Conservation (phyloP, 805 yeast species). For the Schizosaccharomyces lindneri region DNA sequence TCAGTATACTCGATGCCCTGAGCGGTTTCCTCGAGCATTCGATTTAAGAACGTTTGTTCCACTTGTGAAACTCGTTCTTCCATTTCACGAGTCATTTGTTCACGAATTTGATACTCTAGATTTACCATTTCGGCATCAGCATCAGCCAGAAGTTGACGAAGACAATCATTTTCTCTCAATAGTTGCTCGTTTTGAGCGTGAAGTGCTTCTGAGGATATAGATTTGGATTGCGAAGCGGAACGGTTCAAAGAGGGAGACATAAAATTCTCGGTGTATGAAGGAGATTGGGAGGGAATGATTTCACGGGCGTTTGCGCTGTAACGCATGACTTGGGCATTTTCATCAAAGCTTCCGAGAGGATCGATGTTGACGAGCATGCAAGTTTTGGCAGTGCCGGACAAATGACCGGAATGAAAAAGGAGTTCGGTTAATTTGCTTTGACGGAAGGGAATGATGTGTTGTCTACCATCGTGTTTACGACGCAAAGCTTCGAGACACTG, state of each 20-base stretch:
- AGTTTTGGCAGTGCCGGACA: not conserved
- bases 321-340: not conserved
- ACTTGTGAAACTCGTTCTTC: not conserved
- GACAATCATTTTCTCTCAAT: not conserved
- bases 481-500: conserved; percentile 11
- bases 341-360: not conserved
- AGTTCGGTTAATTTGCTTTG: not conserved
- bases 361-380: not conserved
- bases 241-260: not conserved
- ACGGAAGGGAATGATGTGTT: not conserved
- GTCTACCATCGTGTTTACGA: not conserved
- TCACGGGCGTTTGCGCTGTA: conserved; percentile 1
- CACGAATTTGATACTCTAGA: not conserved
- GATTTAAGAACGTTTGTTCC: not conserved
- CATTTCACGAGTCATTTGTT: not conserved
- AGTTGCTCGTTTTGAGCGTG: not conserved
- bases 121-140: not conserved
- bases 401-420: not conserved
- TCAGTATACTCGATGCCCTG: not conserved
- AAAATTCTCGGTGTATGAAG: no score
- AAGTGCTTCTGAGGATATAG: not conserved
- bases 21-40: not conserved
- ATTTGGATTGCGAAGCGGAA: not conserved
- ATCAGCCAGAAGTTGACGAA: not conserved
- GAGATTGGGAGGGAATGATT: not conserved